Base-by-base conservation (phyloP, 768 basidiomycete species). In the Collybiopsis confluens region DNA sequence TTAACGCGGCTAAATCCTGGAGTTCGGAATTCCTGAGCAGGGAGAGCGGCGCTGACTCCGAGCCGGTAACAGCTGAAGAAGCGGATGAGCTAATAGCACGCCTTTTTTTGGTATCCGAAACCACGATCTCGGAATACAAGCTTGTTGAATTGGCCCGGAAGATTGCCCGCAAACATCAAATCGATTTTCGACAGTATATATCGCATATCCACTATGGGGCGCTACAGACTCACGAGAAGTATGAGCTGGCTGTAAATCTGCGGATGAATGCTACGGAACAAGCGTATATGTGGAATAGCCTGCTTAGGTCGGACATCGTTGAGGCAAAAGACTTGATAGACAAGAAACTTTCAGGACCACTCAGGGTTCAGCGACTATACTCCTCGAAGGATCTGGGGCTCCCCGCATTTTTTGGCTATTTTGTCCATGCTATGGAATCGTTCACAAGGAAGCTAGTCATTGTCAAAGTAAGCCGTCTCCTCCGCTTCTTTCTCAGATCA, bases 261-360 rank as follows among this genome's bases (percentile, higher is more conserved):
- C 64, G 63, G 9, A 61, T 82, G 4, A 64, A 68, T 23, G 66
- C 65, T 2, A 62, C 70, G 5, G 70, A 76, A 18, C 70, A 81
- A 59, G 70, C 76, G 1, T 71, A 74, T 38, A 67, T 86, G 41
- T 88, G 83, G 82, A 86, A 86, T 58, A 85, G 83, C 1, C 68
- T 87, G 3, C 61, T 82, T 54, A 75, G 75, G 1, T 87, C 85
- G 0, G 81, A 85, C 54, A 81, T 86, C 23, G 62, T 88, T 51
- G 74, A 70, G 0, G 60, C 65, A 3, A 61, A 68, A 23, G 83
- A 86, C 58, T 63, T 88, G 11, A 75, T 75, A 51, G 73, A 79
- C 42, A 70, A 79, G 20, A 68, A 75, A 4, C 69, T 87, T 9
- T 66, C 74, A 36, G 75, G 72, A 2, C 81, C 82, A 8, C 74